Evolutionary conservation across 305 asterid genomes (phyloP).

Genomic region (Fraxinus dipetala): DNA sequence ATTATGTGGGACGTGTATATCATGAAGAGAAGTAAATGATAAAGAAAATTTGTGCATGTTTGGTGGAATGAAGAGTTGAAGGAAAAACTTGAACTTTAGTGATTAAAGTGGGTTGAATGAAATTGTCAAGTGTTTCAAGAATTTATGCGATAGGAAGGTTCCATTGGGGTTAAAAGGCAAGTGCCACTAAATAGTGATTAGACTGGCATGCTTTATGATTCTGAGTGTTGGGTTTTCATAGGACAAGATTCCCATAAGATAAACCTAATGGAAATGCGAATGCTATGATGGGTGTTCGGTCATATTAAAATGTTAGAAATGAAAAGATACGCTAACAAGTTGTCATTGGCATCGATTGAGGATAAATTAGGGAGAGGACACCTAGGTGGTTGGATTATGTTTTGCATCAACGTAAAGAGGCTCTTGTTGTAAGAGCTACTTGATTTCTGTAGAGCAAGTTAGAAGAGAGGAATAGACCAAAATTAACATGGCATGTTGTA

Average conservation of each 20-base stretch:
- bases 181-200: neutral
- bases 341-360: neutral
- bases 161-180: neutral
- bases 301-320: neutral
- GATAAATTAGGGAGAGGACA: neutral
- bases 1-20: neutral
- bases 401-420: neutral
- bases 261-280: neutral
- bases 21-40: neutral
- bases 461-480: neutral
- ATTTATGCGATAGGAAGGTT: neutral
- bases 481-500: neutral
- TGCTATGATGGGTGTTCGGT: neutral
- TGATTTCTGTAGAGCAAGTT: neutral
- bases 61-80: neutral
- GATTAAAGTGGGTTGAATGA: neutral
- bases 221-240: neutral
- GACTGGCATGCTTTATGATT: neutral
- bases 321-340: neutral
- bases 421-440: neutral
- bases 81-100: neutral
- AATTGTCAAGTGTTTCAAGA: neutral
- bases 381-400: neutral
- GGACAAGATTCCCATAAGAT: neutral
- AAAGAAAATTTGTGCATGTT: neutral